Evolutionary conservation across 1,284 basidiomycete genomes (phyloP), one percentile per base, ranked within the genome.

Genomic region (Melampsora americana): DNA sequence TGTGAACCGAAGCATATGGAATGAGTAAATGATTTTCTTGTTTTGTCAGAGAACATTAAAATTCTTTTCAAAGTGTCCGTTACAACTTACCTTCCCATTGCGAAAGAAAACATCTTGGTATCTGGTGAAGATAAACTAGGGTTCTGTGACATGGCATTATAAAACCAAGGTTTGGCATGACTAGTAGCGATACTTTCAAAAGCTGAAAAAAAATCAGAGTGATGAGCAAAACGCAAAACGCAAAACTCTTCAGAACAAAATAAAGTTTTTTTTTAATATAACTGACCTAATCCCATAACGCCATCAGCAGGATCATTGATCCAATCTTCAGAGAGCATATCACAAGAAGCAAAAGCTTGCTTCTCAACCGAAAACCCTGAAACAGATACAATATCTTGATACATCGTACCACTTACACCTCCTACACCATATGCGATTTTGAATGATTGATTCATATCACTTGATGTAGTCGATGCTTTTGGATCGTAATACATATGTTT

Each of bases 251-350:
- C n/a, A 59, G n/a, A 59, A 26, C 9, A 5, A 26, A 14, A 7
- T 59, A 16, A 59, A n/a, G n/a, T n/a, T 26, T 2, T 30, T 2
- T 26, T 23, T 0, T 2, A 26, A 7, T 53, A 23, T 9, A 3
- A 76, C 66, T 69, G 18, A 76, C 73, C 73, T 56, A 76, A 64
- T 44, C 73, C 73, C 18, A 76, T 44, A 14, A 76, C 73, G 5
- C 73, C 73, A 69, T 76, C 73, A 26, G 73, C 73, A 46, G 73
- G 73, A 76, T 76, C 73, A 64, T 68, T 69, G 7, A 56, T 39
- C 73, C 73, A 76, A n/a, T 76, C 73, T 56, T 68, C 73, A 26
- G 73, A 76, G 14, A 76, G 56, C 42, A 62, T 59, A 48, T 76
- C 66, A 69, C 73, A 76, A 18, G 66, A 53, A 12, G 53, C 73